These are phyloP conservation scores for Rhizophlyctis rosea DNA, from an alignment of 192 early-diverging fungal genomes.

Conservation along the genomic window DNA sequence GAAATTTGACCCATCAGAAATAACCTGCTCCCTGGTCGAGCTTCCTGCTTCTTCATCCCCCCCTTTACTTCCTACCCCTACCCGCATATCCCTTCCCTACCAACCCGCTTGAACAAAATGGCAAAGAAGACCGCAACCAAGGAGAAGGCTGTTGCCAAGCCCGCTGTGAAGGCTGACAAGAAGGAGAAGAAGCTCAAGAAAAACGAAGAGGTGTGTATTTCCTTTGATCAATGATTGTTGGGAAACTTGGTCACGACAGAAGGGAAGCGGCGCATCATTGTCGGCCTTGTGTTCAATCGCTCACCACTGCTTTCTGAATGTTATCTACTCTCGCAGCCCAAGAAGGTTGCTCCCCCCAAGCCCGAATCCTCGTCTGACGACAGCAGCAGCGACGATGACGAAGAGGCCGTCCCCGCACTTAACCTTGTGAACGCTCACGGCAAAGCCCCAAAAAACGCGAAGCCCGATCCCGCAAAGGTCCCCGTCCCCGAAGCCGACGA, in stretches of 20 bases:
- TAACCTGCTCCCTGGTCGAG: too few species aligned
- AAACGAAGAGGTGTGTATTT: neutral
- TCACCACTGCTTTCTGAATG: too few species aligned
- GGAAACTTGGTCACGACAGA: neutral
- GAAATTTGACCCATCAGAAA: too few species aligned
- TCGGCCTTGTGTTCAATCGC: neutral
- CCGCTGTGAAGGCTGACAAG: neutral
- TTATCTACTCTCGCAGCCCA: neutral
- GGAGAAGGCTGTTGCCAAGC: neutral
- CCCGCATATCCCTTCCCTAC: too few species aligned
- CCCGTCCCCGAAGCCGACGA: neutral
- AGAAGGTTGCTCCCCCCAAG: neutral
- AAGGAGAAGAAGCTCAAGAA: neutral
- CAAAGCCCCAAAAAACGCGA: neutral
- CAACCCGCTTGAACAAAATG: too few species aligned
- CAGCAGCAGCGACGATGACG: neutral
- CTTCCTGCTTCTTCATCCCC: too few species aligned
- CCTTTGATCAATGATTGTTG: neutral
- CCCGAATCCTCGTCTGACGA: neutral
- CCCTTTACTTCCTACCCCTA: too few species aligned
- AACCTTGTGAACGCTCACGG: neutral
- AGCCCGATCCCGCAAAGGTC: neutral
- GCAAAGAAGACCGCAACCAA: neutral
- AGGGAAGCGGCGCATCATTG: neutral
- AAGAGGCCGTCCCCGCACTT: neutral